phyloP scores from a whole-genome alignment of 768 basidiomycete genomes.

The Rhodotorula babjevae region DNA sequence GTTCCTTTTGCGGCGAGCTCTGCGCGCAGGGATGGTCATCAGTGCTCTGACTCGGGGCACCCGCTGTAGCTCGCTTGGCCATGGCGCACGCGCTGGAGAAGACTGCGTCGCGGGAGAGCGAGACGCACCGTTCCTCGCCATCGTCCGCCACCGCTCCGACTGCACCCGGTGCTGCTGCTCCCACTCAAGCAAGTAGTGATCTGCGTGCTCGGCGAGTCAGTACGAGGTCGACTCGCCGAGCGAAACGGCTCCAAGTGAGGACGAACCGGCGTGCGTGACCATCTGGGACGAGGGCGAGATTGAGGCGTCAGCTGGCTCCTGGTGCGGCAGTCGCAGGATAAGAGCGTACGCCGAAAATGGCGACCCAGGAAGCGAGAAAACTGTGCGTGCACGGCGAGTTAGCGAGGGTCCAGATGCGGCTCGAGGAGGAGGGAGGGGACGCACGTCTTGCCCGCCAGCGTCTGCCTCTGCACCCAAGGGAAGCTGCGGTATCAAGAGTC shows the following conservation, averaged over 20 bases:
- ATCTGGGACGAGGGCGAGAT: background rate
- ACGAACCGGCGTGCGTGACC: conserved; percentile 7
- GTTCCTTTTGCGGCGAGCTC: conserved; percentile 12
- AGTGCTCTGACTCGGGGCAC: too few relatives aligned
- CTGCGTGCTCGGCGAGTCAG: background rate
- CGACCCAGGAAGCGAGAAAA: conserved; percentile 7
- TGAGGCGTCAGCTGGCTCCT: background rate
- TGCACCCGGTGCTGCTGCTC: conserved; percentile 23
- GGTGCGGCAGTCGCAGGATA: too few relatives aligned
- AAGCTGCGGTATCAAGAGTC: background rate
- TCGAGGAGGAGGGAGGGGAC: background rate
- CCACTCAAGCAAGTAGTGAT: conserved; percentile 31
- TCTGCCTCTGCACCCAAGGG: conserved; percentile 20
- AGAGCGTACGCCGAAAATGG: conserved; percentile 4
- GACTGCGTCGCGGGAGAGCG: too few relatives aligned
- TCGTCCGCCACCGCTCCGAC: conserved; percentile 27
- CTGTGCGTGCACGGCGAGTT: background rate
- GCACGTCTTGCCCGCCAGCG: conserved; percentile 21
- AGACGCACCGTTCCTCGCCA: conserved; percentile 27
- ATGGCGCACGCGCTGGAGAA: too few relatives aligned
- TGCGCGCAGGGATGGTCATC: background rate
- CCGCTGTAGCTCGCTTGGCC: too few relatives aligned
- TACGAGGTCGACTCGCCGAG: background rate
- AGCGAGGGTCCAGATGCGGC: background rate
- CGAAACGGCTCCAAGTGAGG: background rate